phyloP scores from a whole-genome alignment of 768 basidiomycete species.

The Pleurotus tuoliensis region DNA sequence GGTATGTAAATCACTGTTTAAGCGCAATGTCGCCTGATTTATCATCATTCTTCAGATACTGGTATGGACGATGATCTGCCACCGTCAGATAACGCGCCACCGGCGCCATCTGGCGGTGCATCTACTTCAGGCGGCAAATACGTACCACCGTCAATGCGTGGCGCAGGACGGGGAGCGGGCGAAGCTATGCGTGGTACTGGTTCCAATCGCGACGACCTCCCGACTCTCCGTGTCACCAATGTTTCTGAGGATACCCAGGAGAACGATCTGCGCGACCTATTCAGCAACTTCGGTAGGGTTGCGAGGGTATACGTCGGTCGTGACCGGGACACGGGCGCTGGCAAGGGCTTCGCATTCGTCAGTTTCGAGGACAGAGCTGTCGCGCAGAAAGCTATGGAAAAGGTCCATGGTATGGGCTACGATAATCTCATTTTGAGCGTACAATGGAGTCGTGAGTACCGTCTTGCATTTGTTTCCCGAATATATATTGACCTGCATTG shows the following conservation, averaged over 20 bases:
- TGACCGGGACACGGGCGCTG: constrained; percentile 90
- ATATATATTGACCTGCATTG: not conserved
- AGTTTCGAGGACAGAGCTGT: constrained; percentile 80
- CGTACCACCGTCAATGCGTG: constrained; percentile 91
- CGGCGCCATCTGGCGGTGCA: constrained; percentile 8
- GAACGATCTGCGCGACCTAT: constrained; percentile 89
- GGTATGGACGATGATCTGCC: constrained; percentile 25
- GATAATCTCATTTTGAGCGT: constrained; percentile 82
- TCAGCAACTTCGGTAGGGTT: constrained; percentile 80
- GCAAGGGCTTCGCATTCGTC: constrained; percentile 97
- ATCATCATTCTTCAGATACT: constrained; percentile 8
- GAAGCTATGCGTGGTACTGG: constrained; percentile 67
- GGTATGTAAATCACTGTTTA: constrained; percentile 31
- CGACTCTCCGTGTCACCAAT: constrained; percentile 95
- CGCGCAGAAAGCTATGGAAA: constrained; percentile 88
- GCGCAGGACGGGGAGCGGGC: constrained; percentile 60
- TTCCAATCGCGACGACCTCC: constrained; percentile 80
- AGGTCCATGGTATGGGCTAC: constrained; percentile 88
- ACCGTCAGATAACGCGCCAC: constrained; percentile 21
- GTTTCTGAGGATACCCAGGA: constrained; percentile 95
- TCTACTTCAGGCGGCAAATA: constrained; percentile 69
- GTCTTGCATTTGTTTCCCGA: constrained; percentile 2
- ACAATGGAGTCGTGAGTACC: constrained; percentile 56
- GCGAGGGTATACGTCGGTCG: constrained; percentile 91
- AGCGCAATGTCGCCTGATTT: constrained; percentile 7